Base-by-base conservation (phyloP, 352 stramenopile genomes). In the Blastocystis hominis region DNA sequence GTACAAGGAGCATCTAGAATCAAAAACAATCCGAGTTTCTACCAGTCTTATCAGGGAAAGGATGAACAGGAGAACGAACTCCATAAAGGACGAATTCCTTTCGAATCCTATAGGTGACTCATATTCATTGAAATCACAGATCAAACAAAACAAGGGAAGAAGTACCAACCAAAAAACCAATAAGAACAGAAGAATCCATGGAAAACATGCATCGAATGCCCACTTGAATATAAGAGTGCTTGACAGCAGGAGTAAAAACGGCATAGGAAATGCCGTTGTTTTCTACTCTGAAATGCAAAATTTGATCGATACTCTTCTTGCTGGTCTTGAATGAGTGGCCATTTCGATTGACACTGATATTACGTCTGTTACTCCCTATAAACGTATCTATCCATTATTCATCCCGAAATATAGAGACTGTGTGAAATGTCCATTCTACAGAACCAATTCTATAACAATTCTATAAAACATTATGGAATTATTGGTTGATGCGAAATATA, bases 341-440 rank as follows among this genome's bases (percentile, higher is more conserved):
- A 59, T 78, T 38, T 0, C 15, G 0, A 34, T 55, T 55, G 7
- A 59, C 36, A n/a, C 40, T 20, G 15, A 78, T 55, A 30, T 55
- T 30, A 15, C 42, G 38, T 15, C 42, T 40, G 40, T 78, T 78
- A 13, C n/a, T 5, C 17, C 42, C 68, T 44, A 78, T 34, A 50
- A 61, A 61, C 3, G 68, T 46, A 78, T 78, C 68, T 78, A 62
- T 24, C 5, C 53, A 30, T 36, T 46, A n/a, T 47, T 13, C 5
- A 10, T 9, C 20, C 3, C 7, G 1, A 78, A 4, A 10, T 9
- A 24, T 17, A 42, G 9, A n/a, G 13, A 78, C 68, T 55, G 3
- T 20, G 40, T 63, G 68, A 78, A 78, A 78, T 55, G 40, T 78
- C 68, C 68, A 78, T 78, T 20, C 13, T 70, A 0, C 13, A 78